These are phyloP conservation scores for Dictyostelium purpureum DNA, from an alignment of 78 protist species.

Conservation along the genomic window DNA sequence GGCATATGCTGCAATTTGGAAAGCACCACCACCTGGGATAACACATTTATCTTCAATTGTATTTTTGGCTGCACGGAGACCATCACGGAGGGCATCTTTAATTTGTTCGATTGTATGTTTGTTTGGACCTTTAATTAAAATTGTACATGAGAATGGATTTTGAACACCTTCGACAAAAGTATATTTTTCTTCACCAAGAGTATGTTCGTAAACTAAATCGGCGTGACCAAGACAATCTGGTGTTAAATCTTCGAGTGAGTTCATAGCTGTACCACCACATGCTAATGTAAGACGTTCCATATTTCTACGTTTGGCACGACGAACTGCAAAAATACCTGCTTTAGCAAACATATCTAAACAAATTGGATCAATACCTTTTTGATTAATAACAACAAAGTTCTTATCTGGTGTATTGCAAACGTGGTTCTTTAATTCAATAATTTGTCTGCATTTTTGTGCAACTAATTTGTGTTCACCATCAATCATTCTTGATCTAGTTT, in stretches of 20 bases:
- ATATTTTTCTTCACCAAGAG: constrained; percentile 99
- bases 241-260: constrained; percentile 95
- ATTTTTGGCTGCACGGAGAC: constrained; percentile 98
- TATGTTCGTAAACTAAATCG: constrained; percentile 95
- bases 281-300: constrained; percentile 98
- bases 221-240: constrained; percentile 95
- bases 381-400: constrained; percentile 97
- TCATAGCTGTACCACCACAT: constrained; percentile 99
- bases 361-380: constrained; percentile 99
- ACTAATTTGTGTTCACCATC: constrained; percentile 96
- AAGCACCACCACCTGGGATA: constrained; percentile 99
- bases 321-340: constrained; percentile 96
- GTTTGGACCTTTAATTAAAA: constrained; percentile 98
- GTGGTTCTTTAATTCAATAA: constrained; percentile 96
- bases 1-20: constrained; percentile 90
- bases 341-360: constrained; percentile 97
- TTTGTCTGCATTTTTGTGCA: constrained; percentile 92
- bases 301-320: constrained; percentile 99
- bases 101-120: constrained; percentile 97
- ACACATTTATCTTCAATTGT: constrained; percentile 94
- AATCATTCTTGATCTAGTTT: constrained; percentile 94
- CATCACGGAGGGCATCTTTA: constrained; percentile 99
- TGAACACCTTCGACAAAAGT: constrained; percentile 98
- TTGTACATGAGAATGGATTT: constrained; percentile 97
- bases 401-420: constrained; percentile 88